phyloP scores from a whole-genome alignment of 2,329 filamentous ascomycete species.

The Cordyceps sp. region DNA sequence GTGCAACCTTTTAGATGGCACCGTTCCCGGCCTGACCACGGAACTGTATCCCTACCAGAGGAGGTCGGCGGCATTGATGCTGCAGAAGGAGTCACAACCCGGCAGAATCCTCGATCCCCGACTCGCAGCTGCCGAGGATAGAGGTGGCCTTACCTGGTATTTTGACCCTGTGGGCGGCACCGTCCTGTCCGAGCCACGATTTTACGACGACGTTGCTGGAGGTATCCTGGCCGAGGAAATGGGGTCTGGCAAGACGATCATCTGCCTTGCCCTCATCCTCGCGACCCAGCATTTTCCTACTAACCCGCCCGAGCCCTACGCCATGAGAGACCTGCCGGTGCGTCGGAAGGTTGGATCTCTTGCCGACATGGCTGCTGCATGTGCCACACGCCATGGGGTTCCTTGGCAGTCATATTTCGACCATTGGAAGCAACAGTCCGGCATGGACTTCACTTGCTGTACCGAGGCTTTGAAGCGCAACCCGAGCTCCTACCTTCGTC shows the following conservation, averaged over 20 bases:
- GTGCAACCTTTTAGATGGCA: conserved; percentile 33
- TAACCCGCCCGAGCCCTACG: conserved; percentile 44
- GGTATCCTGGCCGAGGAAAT: conserved; percentile 72
- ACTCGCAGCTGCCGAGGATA: conserved; percentile 41
- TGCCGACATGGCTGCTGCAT: conserved; percentile 58
- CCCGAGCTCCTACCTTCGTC: conserved; percentile 40
- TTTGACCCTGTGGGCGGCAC: conserved; percentile 48
- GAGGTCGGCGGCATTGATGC: conserved; percentile 65
- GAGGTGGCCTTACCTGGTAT: conserved; percentile 48
- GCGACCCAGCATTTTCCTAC: conserved; percentile 57
- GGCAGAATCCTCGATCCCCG: conserved; percentile 56
- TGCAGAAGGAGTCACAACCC: conserved; percentile 59
- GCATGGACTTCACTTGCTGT: conserved; percentile 36
- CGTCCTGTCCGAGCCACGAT: conserved; percentile 47
- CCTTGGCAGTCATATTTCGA: conserved; percentile 56
- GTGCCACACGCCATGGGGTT: conserved; percentile 46
- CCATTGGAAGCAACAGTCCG: conserved; percentile 22
- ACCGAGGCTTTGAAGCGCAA: conserved; percentile 38
- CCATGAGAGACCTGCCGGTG: conserved; percentile 19
- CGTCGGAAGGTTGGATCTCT: conserved; percentile 41
- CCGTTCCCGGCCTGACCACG: conserved; percentile 42
- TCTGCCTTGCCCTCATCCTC: conserved; percentile 62
- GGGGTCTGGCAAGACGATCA: conserved; percentile 76
- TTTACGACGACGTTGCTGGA: conserved; percentile 59
- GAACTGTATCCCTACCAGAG: conserved; percentile 64